Base-by-base conservation (phyloP, 2,329 filamentous ascomycete genomes). In the Metarhizium album region DNA sequence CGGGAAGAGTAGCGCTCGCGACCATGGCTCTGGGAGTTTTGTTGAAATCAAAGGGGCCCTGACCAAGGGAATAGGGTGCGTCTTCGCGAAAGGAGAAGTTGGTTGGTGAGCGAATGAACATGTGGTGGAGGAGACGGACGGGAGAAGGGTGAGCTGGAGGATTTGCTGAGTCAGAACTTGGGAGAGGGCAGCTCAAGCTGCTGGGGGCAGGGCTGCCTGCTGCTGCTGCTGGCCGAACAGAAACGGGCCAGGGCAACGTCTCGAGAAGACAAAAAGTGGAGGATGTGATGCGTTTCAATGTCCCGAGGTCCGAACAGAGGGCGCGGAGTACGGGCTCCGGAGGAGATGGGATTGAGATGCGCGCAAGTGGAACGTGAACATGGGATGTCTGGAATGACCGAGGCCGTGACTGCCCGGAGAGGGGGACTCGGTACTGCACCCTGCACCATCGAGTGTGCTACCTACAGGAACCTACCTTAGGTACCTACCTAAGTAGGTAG, bases 41-140 rank as follows among this genome's bases (percentile, higher is more conserved):
- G 73, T 73, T 72, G 63, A 70, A 67, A 61, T 20, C 66, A 59
- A 69, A 67, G 78, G 80, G 84, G 86, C 87, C 91, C 90, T 93
- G 91, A 97, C 91, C 91, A 94, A 96, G 91, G 90, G 88, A 86
- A 74, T 74, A 83, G 79, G 83, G 74, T 83, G 88, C 87, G 90
- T 90, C 88, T 79, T 90, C 80, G 88, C 87, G 65, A 64, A 56
- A 59, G 56, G 52, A 56, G 55, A 56, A 51, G 52, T 46, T 18
- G 65, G 54, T 56, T 52, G 52, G 47, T 53, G 58, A 58, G 53
- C 51, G 54, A 9, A 9, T 29, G 54, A 9, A 9, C 11, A 29
- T 6, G 27, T 29, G 11, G 27, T 29, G 11, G 27, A 29, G 20
- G 46, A 23, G 38, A 16, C 16, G 16, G 43, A 38, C 23, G 42